phyloP scores from a whole-genome alignment of 2,329 filamentous ascomycete species.

The Trichoderma hamatum region DNA sequence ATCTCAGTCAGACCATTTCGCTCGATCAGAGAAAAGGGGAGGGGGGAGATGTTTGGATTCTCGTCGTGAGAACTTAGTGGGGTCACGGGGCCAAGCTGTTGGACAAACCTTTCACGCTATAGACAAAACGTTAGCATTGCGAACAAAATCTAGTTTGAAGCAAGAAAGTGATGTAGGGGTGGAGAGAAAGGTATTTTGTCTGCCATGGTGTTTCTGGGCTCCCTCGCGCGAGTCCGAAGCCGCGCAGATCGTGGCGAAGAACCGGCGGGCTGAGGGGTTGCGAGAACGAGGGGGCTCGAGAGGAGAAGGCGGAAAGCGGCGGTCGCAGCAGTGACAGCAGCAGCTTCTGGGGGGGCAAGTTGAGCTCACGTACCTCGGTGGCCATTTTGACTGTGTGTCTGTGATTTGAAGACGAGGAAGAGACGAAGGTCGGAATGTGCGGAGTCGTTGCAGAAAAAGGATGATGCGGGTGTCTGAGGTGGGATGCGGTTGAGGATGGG shows the following conservation, averaged over 20 bases:
- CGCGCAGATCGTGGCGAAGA: constrained; percentile 25
- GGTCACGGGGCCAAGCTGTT: constrained; percentile 25
- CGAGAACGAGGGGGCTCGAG: constrained; percentile 31
- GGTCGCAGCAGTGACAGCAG: constrained; percentile 28
- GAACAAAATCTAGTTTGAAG: neutral
- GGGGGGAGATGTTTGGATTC: constrained; percentile 18
- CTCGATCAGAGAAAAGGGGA: constrained; percentile 1
- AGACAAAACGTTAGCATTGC: constrained; percentile 44
- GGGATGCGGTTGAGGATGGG: constrained; percentile 33
- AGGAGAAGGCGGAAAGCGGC: constrained; percentile 33
- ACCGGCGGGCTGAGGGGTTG: constrained; percentile 36
- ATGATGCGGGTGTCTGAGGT: constrained; percentile 33
- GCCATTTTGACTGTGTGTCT: constrained; percentile 35
- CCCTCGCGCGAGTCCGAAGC: constrained; percentile 10
- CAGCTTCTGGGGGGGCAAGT: neutral
- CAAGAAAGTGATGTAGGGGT: constrained; percentile 23
- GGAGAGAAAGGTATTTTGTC: neutral
- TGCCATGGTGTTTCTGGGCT: neutral
- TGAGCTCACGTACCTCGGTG: constrained; percentile 40
- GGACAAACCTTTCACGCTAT: constrained; percentile 70
- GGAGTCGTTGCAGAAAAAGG: constrained; percentile 29
- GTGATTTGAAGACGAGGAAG: constrained; percentile 18
- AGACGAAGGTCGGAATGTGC: constrained; percentile 25
- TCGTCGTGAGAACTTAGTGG: constrained; percentile 26
- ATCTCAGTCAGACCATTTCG: constrained; percentile 23